These are phyloP conservation scores for Xylariaceae sp. DNA, from an alignment of 2,329 filamentous ascomycete species.

Conservation along the genomic window DNA sequence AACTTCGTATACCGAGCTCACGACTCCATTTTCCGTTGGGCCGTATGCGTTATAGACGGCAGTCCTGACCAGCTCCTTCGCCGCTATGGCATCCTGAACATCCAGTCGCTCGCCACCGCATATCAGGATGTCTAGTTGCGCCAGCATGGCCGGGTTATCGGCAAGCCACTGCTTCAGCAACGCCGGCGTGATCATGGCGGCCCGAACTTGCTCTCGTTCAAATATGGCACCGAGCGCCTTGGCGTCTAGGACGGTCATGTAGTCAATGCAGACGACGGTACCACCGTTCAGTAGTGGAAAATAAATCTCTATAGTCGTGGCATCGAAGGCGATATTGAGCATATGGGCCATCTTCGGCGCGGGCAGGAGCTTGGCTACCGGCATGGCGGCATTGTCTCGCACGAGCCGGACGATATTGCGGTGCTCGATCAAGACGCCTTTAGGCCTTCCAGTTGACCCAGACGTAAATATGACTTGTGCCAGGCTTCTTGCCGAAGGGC, in stretches of 20 bases:
- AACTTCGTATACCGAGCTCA: constrained; percentile 4
- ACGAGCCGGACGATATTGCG: constrained; percentile 5
- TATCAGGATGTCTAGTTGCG: constrained; percentile 1
- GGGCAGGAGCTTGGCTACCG: background rate
- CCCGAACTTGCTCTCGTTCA: background rate
- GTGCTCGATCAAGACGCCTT: constrained; percentile 7
- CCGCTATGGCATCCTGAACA: constrained; percentile 1
- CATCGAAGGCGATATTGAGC: constrained; percentile 8
- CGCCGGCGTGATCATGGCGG: constrained; percentile 4
- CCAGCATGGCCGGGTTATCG: background rate
- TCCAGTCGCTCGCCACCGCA: constrained; percentile 6
- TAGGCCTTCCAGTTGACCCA: constrained; percentile 6
- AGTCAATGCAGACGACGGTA: constrained; percentile 5
- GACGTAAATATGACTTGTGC: constrained; percentile 11
- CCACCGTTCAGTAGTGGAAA: constrained; percentile 8
- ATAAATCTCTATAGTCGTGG: constrained; percentile 6
- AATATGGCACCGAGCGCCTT: background rate
- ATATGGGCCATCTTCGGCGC: constrained; percentile 3
- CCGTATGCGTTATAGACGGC: constrained; percentile 6
- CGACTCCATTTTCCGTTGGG: constrained; percentile 7
- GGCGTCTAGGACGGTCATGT: constrained; percentile 3
- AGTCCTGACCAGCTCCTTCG: background rate
- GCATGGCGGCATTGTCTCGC: background rate
- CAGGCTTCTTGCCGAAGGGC: constrained; percentile 2
- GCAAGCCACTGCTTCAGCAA: constrained; percentile 5